These are phyloP conservation scores for Phlebopus sp. DNA, from an alignment of 1,284 basidiomycete genomes.

Conservation along the genomic window DNA sequence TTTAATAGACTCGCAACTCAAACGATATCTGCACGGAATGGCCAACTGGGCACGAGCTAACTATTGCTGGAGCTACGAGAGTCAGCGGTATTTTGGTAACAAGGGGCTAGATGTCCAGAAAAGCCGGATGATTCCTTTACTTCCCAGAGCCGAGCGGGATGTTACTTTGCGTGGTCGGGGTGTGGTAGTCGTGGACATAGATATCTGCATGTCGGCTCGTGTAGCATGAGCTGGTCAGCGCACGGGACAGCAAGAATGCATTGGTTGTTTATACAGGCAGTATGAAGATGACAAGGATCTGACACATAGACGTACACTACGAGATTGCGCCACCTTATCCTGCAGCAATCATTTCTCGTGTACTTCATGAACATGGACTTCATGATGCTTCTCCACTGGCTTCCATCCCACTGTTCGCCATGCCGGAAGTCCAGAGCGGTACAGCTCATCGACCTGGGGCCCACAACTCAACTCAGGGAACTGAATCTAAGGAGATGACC, in stretches of 20 bases:
- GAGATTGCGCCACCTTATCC: no score
- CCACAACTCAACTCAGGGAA: neutral
- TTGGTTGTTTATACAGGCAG: no score
- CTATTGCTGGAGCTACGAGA: conserved; percentile 36
- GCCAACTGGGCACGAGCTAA: conserved; percentile 31
- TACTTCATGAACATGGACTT: conserved; percentile 4
- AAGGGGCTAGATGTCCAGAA: conserved; percentile 30
- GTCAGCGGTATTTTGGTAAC: conserved; percentile 29
- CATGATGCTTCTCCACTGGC: conserved; percentile 24
- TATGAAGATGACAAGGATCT: neutral
- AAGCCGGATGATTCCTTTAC: conserved; percentile 20
- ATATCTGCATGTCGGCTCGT: neutral
- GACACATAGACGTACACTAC: no score
- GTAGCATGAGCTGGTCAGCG: neutral
- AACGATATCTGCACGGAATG: conserved; percentile 29
- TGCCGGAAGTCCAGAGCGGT: conserved; percentile 22
- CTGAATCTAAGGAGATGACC: neutral
- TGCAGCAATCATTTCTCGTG: conserved; percentile 27
- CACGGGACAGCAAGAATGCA: no score
- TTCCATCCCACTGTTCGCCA: conserved; percentile 26
- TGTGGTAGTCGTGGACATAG: conserved; percentile 1
- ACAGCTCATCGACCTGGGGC: conserved; percentile 30
- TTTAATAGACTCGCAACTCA: conserved; percentile 24
- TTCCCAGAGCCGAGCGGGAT: conserved; percentile 1
- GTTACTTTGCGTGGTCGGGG: neutral